phyloP scores from a whole-genome alignment of 2,329 filamentous ascomycete species.

The Fusarium sp. region DNA sequence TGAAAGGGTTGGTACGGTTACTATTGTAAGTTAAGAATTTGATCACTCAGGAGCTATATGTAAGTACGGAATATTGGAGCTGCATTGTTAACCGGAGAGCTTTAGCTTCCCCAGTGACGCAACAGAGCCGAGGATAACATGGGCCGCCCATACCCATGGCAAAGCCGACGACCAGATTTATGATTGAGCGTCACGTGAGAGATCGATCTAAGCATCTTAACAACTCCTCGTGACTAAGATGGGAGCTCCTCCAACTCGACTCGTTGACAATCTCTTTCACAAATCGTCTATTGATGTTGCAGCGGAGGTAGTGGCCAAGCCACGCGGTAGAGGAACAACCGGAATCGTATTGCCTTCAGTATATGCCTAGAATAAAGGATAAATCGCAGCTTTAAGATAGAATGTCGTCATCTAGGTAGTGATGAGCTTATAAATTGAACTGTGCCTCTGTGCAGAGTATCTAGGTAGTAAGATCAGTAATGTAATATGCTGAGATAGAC shows the following conservation, averaged over 20 bases:
- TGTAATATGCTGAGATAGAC: not conserved
- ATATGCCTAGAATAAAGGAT: not conserved
- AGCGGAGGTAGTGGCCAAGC: not conserved
- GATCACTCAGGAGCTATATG: slow-evolving; percentile 14
- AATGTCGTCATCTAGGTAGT: not conserved
- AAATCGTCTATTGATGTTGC: not conserved
- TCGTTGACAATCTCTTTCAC: not conserved
- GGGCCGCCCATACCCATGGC: slow-evolving; percentile 31
- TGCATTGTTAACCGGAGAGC: slow-evolving; percentile 19
- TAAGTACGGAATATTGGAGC: slow-evolving; percentile 3
- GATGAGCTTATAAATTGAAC: not conserved
- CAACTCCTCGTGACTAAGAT: not conserved
- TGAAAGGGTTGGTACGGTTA: not conserved
- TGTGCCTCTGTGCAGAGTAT: not conserved
- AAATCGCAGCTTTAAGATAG: not conserved
- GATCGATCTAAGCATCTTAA: not conserved
- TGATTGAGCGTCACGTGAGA: slow-evolving; percentile 32
- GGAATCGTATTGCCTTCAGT: not conserved
- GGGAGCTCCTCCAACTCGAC: not conserved
- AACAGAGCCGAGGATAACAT: slow-evolving; percentile 45
- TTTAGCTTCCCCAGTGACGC: slow-evolving; percentile 42
- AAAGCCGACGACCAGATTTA: slow-evolving; percentile 31
- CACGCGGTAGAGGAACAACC: not conserved
- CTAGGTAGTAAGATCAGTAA: not conserved
- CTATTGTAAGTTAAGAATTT: slow-evolving; percentile 13